A percentile compares a stretch with the other conserved stretches of the same genome.
phyloP scores from a whole-genome alignment of 805 yeast genomes.

The Yamadazyma endophytica region DNA sequence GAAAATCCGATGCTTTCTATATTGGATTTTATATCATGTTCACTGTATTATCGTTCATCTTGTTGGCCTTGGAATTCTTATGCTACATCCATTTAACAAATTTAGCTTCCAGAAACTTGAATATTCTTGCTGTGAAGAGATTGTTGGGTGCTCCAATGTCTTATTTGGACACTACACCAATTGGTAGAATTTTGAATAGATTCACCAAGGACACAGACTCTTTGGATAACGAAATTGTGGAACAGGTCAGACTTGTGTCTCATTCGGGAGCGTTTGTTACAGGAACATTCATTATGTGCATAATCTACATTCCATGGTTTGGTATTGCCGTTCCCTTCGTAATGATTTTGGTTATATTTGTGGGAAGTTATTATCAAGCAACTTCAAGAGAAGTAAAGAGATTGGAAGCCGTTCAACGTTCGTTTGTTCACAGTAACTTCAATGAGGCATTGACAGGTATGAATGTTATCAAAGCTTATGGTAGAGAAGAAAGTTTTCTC shows the following conservation, averaged over 20 bases:
- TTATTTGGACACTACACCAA: constrained; percentile 79
- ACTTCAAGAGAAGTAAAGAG: constrained; percentile 37
- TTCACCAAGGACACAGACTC: constrained; percentile 87
- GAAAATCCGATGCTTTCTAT: constrained; percentile 50
- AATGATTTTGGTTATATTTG: constrained; percentile 19
- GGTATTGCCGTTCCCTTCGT: constrained; percentile 34
- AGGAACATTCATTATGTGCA: constrained; percentile 48
- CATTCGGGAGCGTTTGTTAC: constrained; percentile 50
- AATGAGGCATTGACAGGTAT: constrained; percentile 34
- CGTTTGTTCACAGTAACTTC: constrained; percentile 35
- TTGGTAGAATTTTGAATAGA: constrained; percentile 81
- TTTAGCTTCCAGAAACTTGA: constrained; percentile 52
- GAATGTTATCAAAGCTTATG: constrained; percentile 33
- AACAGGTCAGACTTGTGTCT: constrained; percentile 59
- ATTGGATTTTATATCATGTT: constrained; percentile 70
- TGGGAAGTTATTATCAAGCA: constrained; percentile 33
- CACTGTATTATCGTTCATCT: constrained; percentile 46
- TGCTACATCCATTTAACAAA: constrained; percentile 47
- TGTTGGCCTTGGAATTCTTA: constrained; percentile 41
- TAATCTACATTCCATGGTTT: constrained; percentile 37
- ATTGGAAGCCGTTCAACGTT: constrained; percentile 36
- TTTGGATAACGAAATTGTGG: constrained; percentile 73
- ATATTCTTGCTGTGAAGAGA: constrained; percentile 54
- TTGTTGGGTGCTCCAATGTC: constrained; percentile 76
- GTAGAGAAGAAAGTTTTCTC: constrained; percentile 19